Percentiles rank a stretch among this genome's conserved stretches.
These are phyloP conservation scores for Magnusiomyces sp. DNA, from an alignment of 1,139 yeast species.

Conservation along the genomic window DNA sequence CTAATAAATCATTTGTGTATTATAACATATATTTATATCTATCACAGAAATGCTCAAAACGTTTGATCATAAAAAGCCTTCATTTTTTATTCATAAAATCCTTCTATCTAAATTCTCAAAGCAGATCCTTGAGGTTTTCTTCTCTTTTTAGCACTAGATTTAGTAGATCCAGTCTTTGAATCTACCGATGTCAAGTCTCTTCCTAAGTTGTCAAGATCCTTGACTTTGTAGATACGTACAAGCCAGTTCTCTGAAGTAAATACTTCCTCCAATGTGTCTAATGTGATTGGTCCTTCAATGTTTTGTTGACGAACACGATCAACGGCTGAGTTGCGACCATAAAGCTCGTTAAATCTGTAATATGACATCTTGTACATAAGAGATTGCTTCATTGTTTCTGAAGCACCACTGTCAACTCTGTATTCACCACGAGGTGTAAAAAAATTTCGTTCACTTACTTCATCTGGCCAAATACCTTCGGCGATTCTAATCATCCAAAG, in stretches of 20 bases:
- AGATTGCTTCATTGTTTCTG: constrained; percentile 78
- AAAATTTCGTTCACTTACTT: constrained; percentile 73
- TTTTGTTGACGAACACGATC: constrained; percentile 89
- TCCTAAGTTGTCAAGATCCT: constrained; percentile 81
- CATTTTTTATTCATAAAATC: too few relatives aligned
- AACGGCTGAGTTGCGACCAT: constrained; percentile 51
- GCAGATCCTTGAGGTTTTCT: constrained; percentile 1
- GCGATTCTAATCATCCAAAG: constrained; percentile 98
- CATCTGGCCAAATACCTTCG: constrained; percentile 99
- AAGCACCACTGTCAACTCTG: constrained; percentile 72
- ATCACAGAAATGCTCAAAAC: too few relatives aligned
- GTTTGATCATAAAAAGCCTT: too few relatives aligned
- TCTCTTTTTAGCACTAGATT: not conserved
- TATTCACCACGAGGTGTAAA: constrained; percentile 85
- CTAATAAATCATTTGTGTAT: too few relatives aligned
- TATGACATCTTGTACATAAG: constrained; percentile 93
- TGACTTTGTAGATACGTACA: constrained; percentile 88
- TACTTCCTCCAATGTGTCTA: constrained; percentile 83
- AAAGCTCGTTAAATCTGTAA: constrained; percentile 72
- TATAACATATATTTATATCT: too few relatives aligned
- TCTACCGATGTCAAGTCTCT: constrained; percentile 40
- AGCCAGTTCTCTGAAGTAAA: constrained; percentile 96
- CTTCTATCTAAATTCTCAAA: constrained; percentile 1
- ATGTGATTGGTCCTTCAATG: constrained; percentile 44
- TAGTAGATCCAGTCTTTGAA: constrained; percentile 4